Base-by-base conservation (phyloP, 1,284 basidiomycete genomes). In the Xerocomus nothofagi region DNA sequence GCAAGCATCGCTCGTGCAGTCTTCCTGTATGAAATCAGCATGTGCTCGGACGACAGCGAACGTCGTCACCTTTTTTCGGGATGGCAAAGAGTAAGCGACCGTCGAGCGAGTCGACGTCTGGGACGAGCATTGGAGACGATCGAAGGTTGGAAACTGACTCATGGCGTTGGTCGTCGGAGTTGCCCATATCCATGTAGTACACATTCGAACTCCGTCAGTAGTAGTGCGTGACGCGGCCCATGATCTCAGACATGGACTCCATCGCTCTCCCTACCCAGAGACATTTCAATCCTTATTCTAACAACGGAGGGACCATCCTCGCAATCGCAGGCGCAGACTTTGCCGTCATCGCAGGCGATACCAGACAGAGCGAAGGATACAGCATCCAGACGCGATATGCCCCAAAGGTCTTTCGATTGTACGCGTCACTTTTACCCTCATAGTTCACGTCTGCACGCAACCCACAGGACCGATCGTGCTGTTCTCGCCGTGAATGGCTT, bases 361-460 rank as follows among this genome's bases (percentile, higher is more conserved):
- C 94, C 30, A 78, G 94, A 55, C 94, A 97, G 74, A 93, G 88
- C 56, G 91, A 94, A 70, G 93, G 93, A 26, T 97, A 91, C 74
- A 91, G 78, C 64, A 97, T 97, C 68, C 94, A 98, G 76, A 95
- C 93, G 49, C 82, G 94, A 68, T 96, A 96, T 71, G 93, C 93
- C n/a, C 87, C 92, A 36, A 92, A 93, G 69, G 89, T 93, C 55
- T 92, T 91, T 71, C 75, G 80, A 73, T 70, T 94, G 88, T 91
- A 53, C 56, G 67, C 53, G 57, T 67, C 60, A 31, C 23, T 30
- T 40, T 46, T 27, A 9, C 29, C 27, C 32, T 54, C 53, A 14
- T 50, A 32, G 36, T 15, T 8, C 1, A 18, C 30, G 29, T 38
- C 43, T 18, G 37, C 43, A 44, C 43, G 57, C 53, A 5, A 21